Conservation (phyloP, 2,329 filamentous ascomycete species). For the Coleophoma cylindrospora region DNA sequence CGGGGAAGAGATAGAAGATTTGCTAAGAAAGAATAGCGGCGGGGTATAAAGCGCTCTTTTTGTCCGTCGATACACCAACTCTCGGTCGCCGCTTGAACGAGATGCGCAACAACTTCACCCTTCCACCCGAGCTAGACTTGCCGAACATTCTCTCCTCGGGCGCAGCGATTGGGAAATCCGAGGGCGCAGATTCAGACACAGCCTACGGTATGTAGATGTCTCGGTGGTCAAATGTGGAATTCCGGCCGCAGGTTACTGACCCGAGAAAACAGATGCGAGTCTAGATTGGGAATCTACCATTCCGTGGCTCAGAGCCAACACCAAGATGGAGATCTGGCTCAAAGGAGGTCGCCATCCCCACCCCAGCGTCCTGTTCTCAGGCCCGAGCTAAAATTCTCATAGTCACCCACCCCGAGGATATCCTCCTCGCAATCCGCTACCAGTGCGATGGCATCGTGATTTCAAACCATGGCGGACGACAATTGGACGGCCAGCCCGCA, state of each 20-base stretch:
- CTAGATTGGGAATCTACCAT: slow-evolving; percentile 45
- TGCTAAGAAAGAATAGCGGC: slow-evolving; percentile 23
- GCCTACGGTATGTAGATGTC: slow-evolving; percentile 20
- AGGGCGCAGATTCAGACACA: slow-evolving; percentile 18
- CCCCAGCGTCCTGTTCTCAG: slow-evolving; percentile 8
- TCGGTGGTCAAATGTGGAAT: neutral
- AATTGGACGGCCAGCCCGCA: slow-evolving; percentile 48
- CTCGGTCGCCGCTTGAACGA: slow-evolving; percentile 49
- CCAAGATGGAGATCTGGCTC: slow-evolving; percentile 41
- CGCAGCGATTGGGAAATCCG: slow-evolving; percentile 12
- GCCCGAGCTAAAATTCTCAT: slow-evolving; percentile 52
- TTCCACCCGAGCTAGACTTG: slow-evolving; percentile 37
- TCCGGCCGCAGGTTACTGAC: neutral
- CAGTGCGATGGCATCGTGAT: slow-evolving; percentile 46
- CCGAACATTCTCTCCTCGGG: slow-evolving; percentile 34
- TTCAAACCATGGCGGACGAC: slow-evolving; percentile 50
- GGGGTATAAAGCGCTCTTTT: slow-evolving; percentile 47
- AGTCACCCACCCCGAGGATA: slow-evolving; percentile 41
- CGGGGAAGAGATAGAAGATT: neutral
- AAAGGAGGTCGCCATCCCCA: slow-evolving; percentile 17
- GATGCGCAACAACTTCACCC: slow-evolving; percentile 43
- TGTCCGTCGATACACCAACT: slow-evolving; percentile 50
- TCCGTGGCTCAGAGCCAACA: slow-evolving; percentile 41
- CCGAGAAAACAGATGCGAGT: slow-evolving; percentile 25
- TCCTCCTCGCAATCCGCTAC: slow-evolving; percentile 32